A percentile compares a stretch with the other conserved stretches of the same genome.
phyloP scores from a whole-genome alignment of 1,139 yeast genomes.

The Debaryomyces nepalensis region DNA sequence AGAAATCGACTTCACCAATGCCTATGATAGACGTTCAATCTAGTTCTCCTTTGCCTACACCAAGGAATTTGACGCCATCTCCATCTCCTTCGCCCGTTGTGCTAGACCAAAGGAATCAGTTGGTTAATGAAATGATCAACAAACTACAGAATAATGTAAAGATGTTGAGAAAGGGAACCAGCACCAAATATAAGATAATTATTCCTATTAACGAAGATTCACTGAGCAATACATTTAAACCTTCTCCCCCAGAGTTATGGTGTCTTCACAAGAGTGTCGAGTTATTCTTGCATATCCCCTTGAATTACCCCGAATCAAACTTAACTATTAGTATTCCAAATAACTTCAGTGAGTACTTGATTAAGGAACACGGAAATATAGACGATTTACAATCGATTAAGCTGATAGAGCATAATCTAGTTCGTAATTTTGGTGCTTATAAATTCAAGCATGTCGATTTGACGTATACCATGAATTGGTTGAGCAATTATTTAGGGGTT shows the following conservation, averaged over 20 bases:
- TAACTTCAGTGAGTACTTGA: constrained; percentile 30
- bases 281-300: constrained; percentile 27
- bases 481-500: constrained; percentile 32
- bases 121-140: constrained; percentile 28
- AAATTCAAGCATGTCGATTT: constrained; percentile 24
- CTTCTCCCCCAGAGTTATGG: constrained; percentile 29
- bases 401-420: constrained; percentile 30
- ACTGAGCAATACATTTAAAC: constrained; percentile 26
- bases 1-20: constrained; percentile 8
- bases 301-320: constrained; percentile 25
- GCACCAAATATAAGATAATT: constrained; percentile 5
- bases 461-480: constrained; percentile 33
- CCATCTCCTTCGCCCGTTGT: constrained; percentile 16
- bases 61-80: constrained; percentile 5
- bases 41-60: constrained; percentile 8
- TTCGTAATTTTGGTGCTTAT: constrained; percentile 24
- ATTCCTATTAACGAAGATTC: constrained; percentile 14
- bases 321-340: constrained; percentile 27
- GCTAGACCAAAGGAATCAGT: constrained; percentile 21
- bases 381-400: constrained; percentile 20
- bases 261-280: constrained; percentile 22
- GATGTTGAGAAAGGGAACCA: constrained; percentile 27
- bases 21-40: constrained; percentile 4
- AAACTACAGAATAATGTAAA: constrained; percentile 30
- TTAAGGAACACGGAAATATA: constrained; percentile 24